Conservation (phyloP, 352 stramenopile species). For the Blastocystis sp. region DNA sequence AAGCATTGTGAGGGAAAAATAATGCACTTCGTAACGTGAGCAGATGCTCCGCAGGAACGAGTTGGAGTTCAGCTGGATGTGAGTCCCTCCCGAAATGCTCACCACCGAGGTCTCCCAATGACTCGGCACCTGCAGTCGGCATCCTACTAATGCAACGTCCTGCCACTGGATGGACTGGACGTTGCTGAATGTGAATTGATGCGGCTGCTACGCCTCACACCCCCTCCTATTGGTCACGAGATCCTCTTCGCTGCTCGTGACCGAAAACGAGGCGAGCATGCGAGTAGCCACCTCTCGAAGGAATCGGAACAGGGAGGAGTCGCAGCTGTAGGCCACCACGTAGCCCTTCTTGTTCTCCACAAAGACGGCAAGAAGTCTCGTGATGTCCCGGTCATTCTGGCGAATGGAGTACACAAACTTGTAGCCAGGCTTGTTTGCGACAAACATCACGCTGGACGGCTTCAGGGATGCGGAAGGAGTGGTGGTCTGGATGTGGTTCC, state of each 20-base stretch:
- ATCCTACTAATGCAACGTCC: neutral
- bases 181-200: conserved; percentile 28
- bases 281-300: neutral
- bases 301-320: conserved; percentile 4
- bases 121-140: neutral
- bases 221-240: neutral
- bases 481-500: neutral
- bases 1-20: conserved; percentile 1
- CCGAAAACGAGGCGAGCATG: conserved; percentile 31
- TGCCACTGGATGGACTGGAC: neutral
- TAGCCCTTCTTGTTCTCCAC: conserved; percentile 48
- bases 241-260: conserved; percentile 7
- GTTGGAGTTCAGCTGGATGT: neutral
- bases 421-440: conserved; percentile 13
- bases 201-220: neutral
- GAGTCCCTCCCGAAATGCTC: neutral
- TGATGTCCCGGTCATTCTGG: conserved; percentile 1
- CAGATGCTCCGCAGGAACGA: conserved; percentile 40
- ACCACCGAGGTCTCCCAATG: conserved; percentile 37
- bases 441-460: neutral
- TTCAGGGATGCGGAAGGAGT: neutral
- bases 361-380: conserved; percentile 9
- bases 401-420: conserved; percentile 5
- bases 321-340: conserved; percentile 2
- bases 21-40: conserved; percentile 4